Evolutionary conservation across 257 asterid species (phyloP).

Genomic region (Solanum habrochaites): DNA sequence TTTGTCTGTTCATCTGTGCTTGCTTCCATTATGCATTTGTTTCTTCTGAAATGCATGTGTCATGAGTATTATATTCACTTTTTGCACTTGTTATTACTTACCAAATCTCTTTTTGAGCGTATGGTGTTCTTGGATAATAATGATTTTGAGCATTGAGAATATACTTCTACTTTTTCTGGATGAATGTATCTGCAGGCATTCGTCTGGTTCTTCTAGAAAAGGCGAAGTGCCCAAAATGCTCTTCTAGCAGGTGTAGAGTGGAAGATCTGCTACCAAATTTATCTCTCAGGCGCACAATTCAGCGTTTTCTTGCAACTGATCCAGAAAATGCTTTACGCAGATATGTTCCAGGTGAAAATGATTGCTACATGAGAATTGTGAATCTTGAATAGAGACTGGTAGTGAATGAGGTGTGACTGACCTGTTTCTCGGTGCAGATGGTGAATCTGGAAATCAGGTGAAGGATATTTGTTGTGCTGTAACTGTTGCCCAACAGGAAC

Average conservation of each 20-base stretch:
- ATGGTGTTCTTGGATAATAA: not conserved
- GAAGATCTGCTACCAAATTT: conserved; percentile 73
- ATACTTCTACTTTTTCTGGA: not conserved
- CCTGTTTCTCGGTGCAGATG: conserved; percentile 43
- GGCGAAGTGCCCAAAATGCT: conserved; percentile 77
- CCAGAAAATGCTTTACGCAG: conserved; percentile 34
- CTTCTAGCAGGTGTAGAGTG: conserved; percentile 50
- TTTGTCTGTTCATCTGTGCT: not conserved
- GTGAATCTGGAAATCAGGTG: conserved; percentile 82
- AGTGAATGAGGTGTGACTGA: not conserved
- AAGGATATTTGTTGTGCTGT: conserved; percentile 40
- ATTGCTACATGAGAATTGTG: not conserved
- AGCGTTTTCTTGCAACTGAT: conserved; percentile 50
- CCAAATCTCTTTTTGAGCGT: not conserved
- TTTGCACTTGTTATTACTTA: not conserved
- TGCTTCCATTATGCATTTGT: not conserved
- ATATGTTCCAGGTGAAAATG: conserved; percentile 59
- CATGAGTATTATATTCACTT: not conserved
- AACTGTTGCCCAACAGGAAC: conserved; percentile 35
- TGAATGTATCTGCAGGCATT: conserved; percentile 43
- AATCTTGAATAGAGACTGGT: not conserved
- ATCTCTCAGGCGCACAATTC: conserved; percentile 62
- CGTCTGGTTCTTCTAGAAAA: conserved; percentile 44
- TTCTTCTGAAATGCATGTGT: not conserved
- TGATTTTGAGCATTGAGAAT: not conserved